Evolutionary conservation across 2,329 filamentous ascomycete genomes (phyloP), one percentile per base, ranked within the genome.

Genomic region (Sarocladium brachiariae): DNA sequence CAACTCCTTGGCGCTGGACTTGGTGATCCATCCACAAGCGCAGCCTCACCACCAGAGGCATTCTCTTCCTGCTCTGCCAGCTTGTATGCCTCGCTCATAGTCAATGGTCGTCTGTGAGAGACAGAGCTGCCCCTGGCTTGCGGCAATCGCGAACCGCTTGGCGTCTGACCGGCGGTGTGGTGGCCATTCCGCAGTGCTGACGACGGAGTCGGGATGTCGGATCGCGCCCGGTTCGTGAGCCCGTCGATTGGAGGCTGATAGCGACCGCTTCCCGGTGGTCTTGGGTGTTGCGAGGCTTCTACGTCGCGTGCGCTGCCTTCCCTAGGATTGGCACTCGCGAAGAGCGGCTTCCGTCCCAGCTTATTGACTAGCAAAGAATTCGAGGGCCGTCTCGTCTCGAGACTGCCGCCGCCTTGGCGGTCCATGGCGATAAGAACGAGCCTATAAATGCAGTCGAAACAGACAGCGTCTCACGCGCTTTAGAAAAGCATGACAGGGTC

Each of bases 1-100:
- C 72, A 73, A 7, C 65, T 58, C 27, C 75, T 65, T 2, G 75
- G 75, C 1, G 75, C 75, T 1, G 75, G 75, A 50, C 75, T 78
- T 1, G 75, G 75, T 2, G 74, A 77, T 16, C 68, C 74, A 53
- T 72, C 70, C n/a, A 60, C 57, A 53, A 24, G 61, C 55, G 5
- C 33, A 11, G 23, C 31, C 18, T n/a, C 50, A 39, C 10, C 55
- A 52, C 13, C 58, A 53, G 10, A 50, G 25, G 41, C 50, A 23
- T 25, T 51, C 47, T 45, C 55, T 39, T 52, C 56, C 46, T 41
- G 53, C 51, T 37, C 56, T n/a, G 50, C 56, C 38, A 48, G 49
- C 45, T 50, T 58, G 56, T 69, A 73, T 6, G 74, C 73, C 38
- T 77, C 73, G 14, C 63, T 55, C 16, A 77, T 57, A 2, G 67